Evolutionary conservation across 2,329 filamentous ascomycete species (phyloP), one percentile per base, ranked within the genome.

Genomic region (Fusarium sp.): DNA sequence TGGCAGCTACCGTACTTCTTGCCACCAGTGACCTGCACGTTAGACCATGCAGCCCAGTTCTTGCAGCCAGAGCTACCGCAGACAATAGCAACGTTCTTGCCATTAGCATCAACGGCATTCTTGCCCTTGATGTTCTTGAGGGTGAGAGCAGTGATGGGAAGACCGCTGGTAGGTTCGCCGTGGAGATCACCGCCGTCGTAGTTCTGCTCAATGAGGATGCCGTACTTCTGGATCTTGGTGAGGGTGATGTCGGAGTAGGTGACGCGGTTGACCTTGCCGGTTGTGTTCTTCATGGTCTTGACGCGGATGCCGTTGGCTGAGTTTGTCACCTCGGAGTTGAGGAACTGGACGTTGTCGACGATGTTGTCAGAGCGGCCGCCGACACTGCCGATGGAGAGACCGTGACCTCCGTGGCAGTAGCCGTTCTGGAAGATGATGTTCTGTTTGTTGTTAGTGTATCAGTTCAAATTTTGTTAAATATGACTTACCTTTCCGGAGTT

Each of bases 1-100:
- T 71, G 40, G 74, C 75, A 77, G 52, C 66, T 71, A 20, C 55
- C 58, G 18, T 74, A 76, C 51, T 65, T 80, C 71, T 82, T 80
- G 42, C 86, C 86, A 40, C 86, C 86, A 20, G 82, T 83, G 41
- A 88, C 78, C 27, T 66, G 71, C 45, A 85, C 81, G 43, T 77
- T 80, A n/a, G 72, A 77, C 83, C 84, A 88, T 14, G 80, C 83
- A 15, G 80, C 83, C 83, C 85, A 89, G 74, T 80, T 75, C 23
- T 78, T 78, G 23, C 83, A 85, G 3, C 72, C 72, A 2, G 57
- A 63, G 48, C 76, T 76, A 13, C 81, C 86, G 58, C 87, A 88
- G 11, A 87, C 81, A 60, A 88, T 84, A 63, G 85, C 85, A 63
- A 86, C 75, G 52, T 84, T 77, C 42, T 76, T 80, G 6, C 72